These are phyloP conservation scores for Alternaria panax DNA, from an alignment of 2,329 filamentous ascomycete species.

Conservation along the genomic window DNA sequence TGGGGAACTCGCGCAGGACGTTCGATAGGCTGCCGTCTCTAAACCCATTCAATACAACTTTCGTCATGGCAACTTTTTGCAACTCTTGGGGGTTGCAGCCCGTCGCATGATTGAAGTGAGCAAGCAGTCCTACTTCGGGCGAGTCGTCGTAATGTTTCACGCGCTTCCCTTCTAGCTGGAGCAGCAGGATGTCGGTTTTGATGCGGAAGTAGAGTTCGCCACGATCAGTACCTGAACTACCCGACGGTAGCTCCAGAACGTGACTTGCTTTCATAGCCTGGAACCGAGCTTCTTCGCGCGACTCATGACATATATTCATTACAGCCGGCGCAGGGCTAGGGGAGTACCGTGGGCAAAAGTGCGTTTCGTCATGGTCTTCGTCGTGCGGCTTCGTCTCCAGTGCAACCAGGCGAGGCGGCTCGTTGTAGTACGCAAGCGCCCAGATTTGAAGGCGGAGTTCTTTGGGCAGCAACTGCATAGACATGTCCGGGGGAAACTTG, in stretches of 20 bases:
- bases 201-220: conserved; percentile 29
- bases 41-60: conserved; percentile 21
- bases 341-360: conserved; percentile 32
- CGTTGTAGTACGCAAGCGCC: conserved; percentile 25
- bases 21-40: conserved; percentile 30
- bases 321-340: conserved; percentile 25
- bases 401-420: conserved; percentile 29
- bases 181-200: conserved; percentile 27
- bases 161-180: conserved; percentile 18
- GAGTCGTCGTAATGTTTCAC: conserved; percentile 31
- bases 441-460: conserved; percentile 36
- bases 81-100: conserved; percentile 15
- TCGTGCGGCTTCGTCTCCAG: conserved; percentile 25
- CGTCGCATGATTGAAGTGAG: conserved; percentile 25
- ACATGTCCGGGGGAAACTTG: conserved; percentile 18
- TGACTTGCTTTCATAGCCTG: conserved; percentile 25
- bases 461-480: conserved; percentile 30
- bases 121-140: conserved; percentile 26
- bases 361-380: conserved; percentile 24
- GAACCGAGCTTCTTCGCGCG: conserved; percentile 27
- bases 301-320: conserved; percentile 29
- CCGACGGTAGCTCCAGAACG: conserved; percentile 18
- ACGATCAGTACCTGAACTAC: background rate
- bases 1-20: conserved; percentile 26
- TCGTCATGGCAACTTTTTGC: conserved; percentile 24